phyloP scores from a whole-genome alignment of 2,329 filamentous ascomycete genomes.

The Orbilia brochopaga region DNA sequence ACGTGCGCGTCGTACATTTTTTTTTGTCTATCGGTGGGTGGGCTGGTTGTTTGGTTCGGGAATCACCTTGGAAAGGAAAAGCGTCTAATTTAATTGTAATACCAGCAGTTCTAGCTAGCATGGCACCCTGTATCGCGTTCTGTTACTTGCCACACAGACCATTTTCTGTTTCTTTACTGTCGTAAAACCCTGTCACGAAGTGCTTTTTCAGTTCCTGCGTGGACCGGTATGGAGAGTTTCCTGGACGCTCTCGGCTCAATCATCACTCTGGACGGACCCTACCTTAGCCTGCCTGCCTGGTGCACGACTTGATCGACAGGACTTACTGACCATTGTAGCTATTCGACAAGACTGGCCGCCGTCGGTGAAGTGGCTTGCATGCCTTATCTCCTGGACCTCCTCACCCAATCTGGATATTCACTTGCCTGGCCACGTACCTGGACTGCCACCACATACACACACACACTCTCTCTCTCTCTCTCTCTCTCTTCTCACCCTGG shows the following conservation, averaged over 20 bases:
- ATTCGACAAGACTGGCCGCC: background rate
- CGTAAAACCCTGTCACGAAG: too few species aligned
- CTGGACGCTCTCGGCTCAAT: background rate
- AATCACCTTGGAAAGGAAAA: background rate
- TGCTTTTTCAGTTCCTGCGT: conserved; percentile 21
- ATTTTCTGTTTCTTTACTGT: conserved; percentile 1
- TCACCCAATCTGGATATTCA: background rate
- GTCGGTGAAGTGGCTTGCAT: too few species aligned
- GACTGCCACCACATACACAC: too few species aligned
- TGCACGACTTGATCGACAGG: background rate
- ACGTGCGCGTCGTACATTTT: too few species aligned
- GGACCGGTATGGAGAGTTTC: conserved; percentile 39
- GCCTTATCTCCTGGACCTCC: background rate
- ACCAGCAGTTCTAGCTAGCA: background rate
- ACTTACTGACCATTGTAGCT: conserved; percentile 6
- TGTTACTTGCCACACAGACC: background rate
- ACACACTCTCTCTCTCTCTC: background rate
- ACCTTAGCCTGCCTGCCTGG: conserved; percentile 6
- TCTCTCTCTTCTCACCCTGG: background rate
- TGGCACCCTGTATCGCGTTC: conserved; percentile 6
- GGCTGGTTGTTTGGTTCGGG: background rate
- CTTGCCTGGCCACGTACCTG: too few species aligned
- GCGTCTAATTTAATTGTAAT: conserved; percentile 4
- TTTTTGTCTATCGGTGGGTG: too few species aligned
- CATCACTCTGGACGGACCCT: conserved; percentile 1